A percentile compares a stretch with the other conserved stretches of the same genome.
Conservation (phyloP, 352 stramenopile species). For the Phytophthora capsici region DNA sequence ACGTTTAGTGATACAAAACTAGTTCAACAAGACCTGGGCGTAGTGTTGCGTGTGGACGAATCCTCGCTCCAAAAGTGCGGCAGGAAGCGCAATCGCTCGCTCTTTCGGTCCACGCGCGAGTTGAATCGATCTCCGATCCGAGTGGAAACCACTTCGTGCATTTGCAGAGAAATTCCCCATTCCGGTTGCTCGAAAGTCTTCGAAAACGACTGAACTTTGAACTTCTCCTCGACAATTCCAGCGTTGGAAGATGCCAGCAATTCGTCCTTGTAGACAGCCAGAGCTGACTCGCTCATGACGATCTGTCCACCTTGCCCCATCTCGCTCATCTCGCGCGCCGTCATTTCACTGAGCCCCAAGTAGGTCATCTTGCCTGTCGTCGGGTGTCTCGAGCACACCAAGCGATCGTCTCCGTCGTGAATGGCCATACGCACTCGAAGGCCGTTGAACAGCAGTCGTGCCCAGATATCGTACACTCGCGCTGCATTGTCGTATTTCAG, state of each 20-base stretch:
- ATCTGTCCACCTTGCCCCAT: constrained; percentile 72
- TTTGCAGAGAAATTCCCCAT: constrained; percentile 45
- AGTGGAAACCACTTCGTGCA: constrained; percentile 47
- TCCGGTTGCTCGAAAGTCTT: constrained; percentile 44
- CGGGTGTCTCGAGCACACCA: constrained; percentile 72
- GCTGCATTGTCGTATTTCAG: constrained; percentile 49
- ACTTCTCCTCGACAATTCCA: constrained; percentile 30
- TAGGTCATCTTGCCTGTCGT: constrained; percentile 85
- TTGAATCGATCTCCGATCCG: constrained; percentile 52
- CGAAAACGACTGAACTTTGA: constrained; percentile 34
- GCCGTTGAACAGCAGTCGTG: constrained; percentile 65
- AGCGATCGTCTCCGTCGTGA: constrained; percentile 67
- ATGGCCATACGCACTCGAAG: constrained; percentile 83
- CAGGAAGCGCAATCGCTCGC: constrained; percentile 27
- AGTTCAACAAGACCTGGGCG: constrained; percentile 15
- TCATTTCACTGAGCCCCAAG: constrained; percentile 68
- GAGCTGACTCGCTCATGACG: constrained; percentile 64
- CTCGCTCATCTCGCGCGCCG: constrained; percentile 72
- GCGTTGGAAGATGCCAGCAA: constrained; percentile 24
- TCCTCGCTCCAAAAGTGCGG: constrained; percentile 34
- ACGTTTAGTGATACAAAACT: constrained; percentile 19
- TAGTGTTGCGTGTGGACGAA: constrained; percentile 20
- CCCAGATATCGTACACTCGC: constrained; percentile 65
- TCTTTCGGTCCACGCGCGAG: constrained; percentile 16
- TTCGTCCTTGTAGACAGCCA: constrained; percentile 50